Evolutionary conservation across 2,329 filamentous ascomycete genomes (phyloP).

Genomic region (Trichophyton mentagrophytes): DNA sequence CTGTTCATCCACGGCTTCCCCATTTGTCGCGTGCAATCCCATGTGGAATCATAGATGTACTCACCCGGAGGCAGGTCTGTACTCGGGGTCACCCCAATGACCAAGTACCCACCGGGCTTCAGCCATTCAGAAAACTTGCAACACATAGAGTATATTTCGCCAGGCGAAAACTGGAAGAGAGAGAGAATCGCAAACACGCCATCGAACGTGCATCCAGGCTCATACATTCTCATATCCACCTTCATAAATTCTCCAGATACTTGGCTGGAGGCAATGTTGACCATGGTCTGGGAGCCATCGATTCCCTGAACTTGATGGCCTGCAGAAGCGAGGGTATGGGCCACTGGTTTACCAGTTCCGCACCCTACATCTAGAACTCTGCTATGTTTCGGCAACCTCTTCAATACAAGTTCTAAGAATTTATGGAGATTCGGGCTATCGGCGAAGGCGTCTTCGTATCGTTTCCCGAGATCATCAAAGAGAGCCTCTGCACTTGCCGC

Average conservation of each 20-base stretch:
- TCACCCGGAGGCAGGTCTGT: neutral
- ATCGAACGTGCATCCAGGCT: conserved; percentile 6
- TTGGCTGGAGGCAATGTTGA: conserved; percentile 11
- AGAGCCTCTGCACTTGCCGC: conserved; percentile 3
- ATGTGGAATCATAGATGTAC: conserved; percentile 7
- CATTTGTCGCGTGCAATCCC: conserved; percentile 9
- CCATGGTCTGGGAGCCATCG: conserved; percentile 12
- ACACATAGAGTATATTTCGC: conserved; percentile 9
- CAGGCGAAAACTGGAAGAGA: conserved; percentile 11
- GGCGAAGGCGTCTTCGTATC: conserved; percentile 13
- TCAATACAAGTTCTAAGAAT: conserved; percentile 6
- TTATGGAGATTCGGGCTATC: conserved; percentile 7
- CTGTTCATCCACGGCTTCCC: conserved; percentile 11
- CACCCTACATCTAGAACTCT: conserved; percentile 15
- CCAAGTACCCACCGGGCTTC: conserved; percentile 8
- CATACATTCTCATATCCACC: conserved; percentile 13
- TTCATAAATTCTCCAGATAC: conserved; percentile 11
- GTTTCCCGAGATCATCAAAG: conserved; percentile 11
- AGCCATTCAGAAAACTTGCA: conserved; percentile 13
- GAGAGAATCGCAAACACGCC: conserved; percentile 13
- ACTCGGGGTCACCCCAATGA: conserved; percentile 10
- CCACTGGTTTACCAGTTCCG: conserved; percentile 14
- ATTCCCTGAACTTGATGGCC: conserved; percentile 15
- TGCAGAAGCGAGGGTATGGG: conserved; percentile 9
- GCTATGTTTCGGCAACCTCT: conserved; percentile 2